Base-by-base conservation (phyloP, 352 stramenopile species). In the Hyphochytrium catenoides region DNA sequence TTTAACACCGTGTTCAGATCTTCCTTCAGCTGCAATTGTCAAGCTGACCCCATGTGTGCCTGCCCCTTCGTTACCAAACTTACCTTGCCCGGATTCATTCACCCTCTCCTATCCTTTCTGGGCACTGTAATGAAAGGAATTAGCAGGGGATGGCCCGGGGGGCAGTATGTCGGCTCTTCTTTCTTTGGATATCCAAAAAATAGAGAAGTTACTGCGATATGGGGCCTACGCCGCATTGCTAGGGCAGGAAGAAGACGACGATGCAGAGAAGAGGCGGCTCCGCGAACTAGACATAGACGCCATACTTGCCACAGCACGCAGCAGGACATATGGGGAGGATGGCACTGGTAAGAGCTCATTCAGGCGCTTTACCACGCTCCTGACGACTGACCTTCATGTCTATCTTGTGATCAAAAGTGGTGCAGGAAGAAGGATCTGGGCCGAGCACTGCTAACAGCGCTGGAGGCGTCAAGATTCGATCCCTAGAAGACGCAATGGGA, bases 131-230 rank as follows among this genome's bases (percentile, higher is more conserved):
- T n/a, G 70, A 12, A 85, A 86, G 27, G 71, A 85, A 33, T 95
- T 95, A 46, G 78, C 87, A 30, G 74, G 86, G 42, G 77, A 93
- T 39, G 77, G 95, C 34, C 78, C 91, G 27, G 73, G 78, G 21
- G 59, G 71, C 20, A 83, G 78, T 46, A 86, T 82, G 63, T 77
- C 81, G 62, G 83, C 73, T 29, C 52, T 89, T 24, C 87, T 88
- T 58, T 85, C 77, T 14, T 52, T 86, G 33, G 83, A 93, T 44
- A 77, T 92, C 40, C 88, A 98, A 44, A 96, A 98, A 65, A 90
- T 98, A 35, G 74, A 95, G 39, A 81, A 98, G 47, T 86, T 99
- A 47, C 95, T 96, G 47, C 73, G 71, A 11, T 86, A 93, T 43
- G 91, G 91, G 31, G 90, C 90, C 16, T 98, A 98, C 58, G 86